Conservation (phyloP, 169 alveolate species). For the Plasmodium vivax region DNA sequence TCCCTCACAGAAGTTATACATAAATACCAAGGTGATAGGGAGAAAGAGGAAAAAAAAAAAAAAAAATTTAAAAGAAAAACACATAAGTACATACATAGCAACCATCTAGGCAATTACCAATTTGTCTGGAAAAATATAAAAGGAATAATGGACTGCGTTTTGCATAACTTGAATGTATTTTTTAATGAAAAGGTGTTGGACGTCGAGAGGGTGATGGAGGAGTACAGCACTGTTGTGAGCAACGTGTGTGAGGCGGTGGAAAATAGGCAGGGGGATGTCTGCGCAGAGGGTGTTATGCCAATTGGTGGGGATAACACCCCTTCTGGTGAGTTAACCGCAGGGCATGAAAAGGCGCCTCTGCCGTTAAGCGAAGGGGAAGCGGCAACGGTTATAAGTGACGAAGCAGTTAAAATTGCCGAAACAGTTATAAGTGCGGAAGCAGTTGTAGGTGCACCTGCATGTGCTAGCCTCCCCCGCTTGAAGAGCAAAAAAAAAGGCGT, state of each 20-base stretch:
- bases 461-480: neutral
- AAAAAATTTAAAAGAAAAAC: slow-evolving; percentile 22
- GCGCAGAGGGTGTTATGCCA: neutral
- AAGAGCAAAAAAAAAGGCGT: neutral
- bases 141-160: slow-evolving; percentile 20
- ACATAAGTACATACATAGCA: slow-evolving; percentile 41
- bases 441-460: neutral
- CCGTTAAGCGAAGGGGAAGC: neutral
- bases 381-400: neutral
- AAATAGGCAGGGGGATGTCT: neutral
- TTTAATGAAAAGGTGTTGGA: slow-evolving; percentile 35
- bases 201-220: neutral
- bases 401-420: too few relatives aligned
- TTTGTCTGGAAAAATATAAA: slow-evolving; percentile 16
- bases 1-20: slow-evolving; percentile 10
- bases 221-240: slow-evolving; percentile 24
- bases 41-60: slow-evolving; percentile 8
- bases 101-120: neutral
- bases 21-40: slow-evolving; percentile 24
- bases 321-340: neutral
- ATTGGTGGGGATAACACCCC: neutral
- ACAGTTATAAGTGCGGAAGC: neutral
- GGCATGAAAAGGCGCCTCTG: neutral
- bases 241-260: neutral
- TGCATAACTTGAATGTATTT: slow-evolving; percentile 29